A percentile compares a stretch with the other conserved stretches of the same genome.
phyloP scores from a whole-genome alignment of 2,329 filamentous ascomycete genomes.

The Zelopaecilomyces penicillatus region DNA sequence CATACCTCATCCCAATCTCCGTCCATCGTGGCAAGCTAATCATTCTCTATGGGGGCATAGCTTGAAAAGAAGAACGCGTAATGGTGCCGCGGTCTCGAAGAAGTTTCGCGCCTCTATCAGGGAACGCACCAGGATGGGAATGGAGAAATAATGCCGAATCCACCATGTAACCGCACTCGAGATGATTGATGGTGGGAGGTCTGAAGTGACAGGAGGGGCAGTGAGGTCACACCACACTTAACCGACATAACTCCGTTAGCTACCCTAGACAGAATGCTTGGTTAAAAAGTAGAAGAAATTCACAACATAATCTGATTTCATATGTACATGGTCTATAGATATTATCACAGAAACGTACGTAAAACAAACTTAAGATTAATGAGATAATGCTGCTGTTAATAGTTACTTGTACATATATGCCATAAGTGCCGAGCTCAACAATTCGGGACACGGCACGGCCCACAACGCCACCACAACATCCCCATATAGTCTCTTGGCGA shows the following conservation, averaged over 20 bases:
- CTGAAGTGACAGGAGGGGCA: conserved; percentile 6
- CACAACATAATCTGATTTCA: too few species aligned
- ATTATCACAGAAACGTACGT: too few species aligned
- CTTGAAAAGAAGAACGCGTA: conserved; percentile 9
- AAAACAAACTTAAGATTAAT: too few species aligned
- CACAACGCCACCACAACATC: too few species aligned
- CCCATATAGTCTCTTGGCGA: too few species aligned
- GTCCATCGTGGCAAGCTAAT: conserved; percentile 46
- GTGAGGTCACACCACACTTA: conserved; percentile 8
- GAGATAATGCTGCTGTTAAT: too few species aligned
- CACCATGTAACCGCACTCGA: too few species aligned
- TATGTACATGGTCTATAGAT: too few species aligned
- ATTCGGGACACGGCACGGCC: too few species aligned
- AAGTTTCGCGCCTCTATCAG: conserved; percentile 8
- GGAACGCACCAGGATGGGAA: conserved; percentile 3
- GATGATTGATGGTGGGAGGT: conserved; percentile 1
- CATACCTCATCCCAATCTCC: conserved; percentile 61
- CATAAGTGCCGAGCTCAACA: too few species aligned
- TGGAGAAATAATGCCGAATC: conserved; percentile 1
- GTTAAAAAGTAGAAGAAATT: conserved; percentile 5
- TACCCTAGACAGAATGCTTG: conserved; percentile 1
- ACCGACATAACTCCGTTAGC: conserved; percentile 6
- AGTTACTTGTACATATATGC: too few species aligned
- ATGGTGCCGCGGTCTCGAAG: conserved; percentile 4
- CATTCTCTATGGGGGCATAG: conserved; percentile 29